A percentile compares a stretch with the other conserved stretches of the same genome.
These are phyloP conservation scores for Taxillus chinensis DNA, from an alignment of 164 flowering plant species.

Conservation along the genomic window DNA sequence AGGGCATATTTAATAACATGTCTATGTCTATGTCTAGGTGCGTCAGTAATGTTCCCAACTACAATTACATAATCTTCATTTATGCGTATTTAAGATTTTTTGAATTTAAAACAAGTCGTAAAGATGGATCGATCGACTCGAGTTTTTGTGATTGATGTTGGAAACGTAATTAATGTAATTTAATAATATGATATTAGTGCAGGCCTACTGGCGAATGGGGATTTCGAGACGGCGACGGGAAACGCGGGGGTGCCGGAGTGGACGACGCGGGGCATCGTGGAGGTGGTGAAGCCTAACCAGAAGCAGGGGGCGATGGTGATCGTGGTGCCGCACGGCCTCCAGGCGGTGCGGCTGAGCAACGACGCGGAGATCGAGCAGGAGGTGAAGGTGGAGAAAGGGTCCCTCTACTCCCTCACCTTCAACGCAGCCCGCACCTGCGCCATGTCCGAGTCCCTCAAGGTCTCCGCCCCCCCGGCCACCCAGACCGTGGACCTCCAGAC, in stretches of 20 bases:
- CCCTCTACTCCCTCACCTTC: conserved; percentile 69
- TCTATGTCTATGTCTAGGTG: no score
- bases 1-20: no score
- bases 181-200: not conserved
- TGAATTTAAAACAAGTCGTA: no score
- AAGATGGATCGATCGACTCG: no score
- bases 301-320: conserved; percentile 94
- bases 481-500: conserved; percentile 89
- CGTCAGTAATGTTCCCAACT: no score
- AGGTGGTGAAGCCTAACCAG: conserved; percentile 66
- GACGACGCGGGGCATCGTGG: conserved; percentile 77
- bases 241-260: conserved; percentile 55
- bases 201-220: conserved; percentile 74
- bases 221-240: conserved; percentile 57
- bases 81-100: no score
- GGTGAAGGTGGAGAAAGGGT: conserved; percentile 71
- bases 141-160: no score
- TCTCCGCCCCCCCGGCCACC: conserved; percentile 68
- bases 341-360: conserved; percentile 77
- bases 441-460: conserved; percentile 80
- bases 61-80: no score
- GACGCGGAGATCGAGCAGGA: conserved; percentile 85
- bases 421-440: conserved; percentile 98
- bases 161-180: no score
- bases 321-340: conserved; percentile 77